These are phyloP conservation scores for Bothriochloa decipiens DNA, from an alignment of 176 grass and related monocot genomes.

Conservation along the genomic window DNA sequence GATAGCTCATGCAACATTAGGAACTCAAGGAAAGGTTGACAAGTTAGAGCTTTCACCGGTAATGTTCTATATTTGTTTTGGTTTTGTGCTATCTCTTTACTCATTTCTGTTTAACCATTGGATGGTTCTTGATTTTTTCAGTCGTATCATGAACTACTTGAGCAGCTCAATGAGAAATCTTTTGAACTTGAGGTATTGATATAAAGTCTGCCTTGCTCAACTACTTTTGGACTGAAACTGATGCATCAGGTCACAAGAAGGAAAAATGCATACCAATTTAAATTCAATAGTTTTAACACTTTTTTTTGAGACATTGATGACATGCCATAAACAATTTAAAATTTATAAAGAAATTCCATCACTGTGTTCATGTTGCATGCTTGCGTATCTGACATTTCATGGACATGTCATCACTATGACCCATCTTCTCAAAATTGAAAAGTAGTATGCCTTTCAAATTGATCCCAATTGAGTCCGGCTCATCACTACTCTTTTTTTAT, in stretches of 20 bases:
- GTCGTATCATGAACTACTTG: conserved; percentile 80
- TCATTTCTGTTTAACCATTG: conserved; percentile 39
- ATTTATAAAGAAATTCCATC: background rate
- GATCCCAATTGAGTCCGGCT: background rate
- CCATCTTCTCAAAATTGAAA: conserved; percentile 1
- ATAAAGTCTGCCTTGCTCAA: conserved; percentile 23
- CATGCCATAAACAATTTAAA: background rate
- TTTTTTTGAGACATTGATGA: conserved; percentile 16
- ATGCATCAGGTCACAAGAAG: background rate
- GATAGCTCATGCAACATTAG: conserved; percentile 70
- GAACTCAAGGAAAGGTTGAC: conserved; percentile 65
- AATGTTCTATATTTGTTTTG: conserved; percentile 44
- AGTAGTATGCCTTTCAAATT: background rate
- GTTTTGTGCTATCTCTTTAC: conserved; percentile 21
- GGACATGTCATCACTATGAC: background rate
- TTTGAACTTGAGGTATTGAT: conserved; percentile 94
- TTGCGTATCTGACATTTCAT: background rate
- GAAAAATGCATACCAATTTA: background rate
- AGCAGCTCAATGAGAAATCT: conserved; percentile 92
- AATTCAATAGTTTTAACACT: background rate
- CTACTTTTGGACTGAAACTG: background rate
- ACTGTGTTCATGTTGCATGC: background rate
- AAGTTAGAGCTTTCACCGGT: conserved; percentile 72
- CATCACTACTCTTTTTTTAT: background rate
- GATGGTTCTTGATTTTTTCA: conserved; percentile 56